Conservation (phyloP, 202 grass and related monocot genomes). For the Eragrostis tef region DNA sequence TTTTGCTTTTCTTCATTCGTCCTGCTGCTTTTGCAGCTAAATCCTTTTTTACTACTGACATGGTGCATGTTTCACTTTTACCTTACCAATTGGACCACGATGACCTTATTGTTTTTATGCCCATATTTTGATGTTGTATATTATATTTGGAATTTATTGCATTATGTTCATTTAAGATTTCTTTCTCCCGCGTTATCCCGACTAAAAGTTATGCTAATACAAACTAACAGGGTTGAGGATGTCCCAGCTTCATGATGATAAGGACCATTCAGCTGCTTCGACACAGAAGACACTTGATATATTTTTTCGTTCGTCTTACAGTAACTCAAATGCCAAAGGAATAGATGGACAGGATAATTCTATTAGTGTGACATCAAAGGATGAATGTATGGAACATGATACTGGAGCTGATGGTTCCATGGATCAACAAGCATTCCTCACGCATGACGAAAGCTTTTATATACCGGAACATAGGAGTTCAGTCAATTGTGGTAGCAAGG, state of each 20-base stretch:
- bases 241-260: conserved; percentile 82
- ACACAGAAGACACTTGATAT: conserved; percentile 77
- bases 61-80: conserved; percentile 43
- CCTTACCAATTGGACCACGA: conserved; percentile 30
- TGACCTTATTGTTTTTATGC: conserved; percentile 21
- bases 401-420: conserved; percentile 24
- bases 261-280: conserved; percentile 53
- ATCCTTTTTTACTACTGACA: conserved; percentile 3
- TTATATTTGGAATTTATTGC: not conserved
- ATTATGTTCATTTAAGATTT: not conserved
- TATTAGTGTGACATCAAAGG: conserved; percentile 31
- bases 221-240: conserved; percentile 71
- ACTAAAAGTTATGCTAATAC: conserved; percentile 30
- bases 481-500: conserved; percentile 13
- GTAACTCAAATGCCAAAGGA: conserved; percentile 35
- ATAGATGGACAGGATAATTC: conserved; percentile 11
- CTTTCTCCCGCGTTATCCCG: conserved; percentile 4
- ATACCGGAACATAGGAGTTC: conserved; percentile 52
- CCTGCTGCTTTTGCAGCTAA: conserved; percentile 23
- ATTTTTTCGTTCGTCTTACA: conserved; percentile 52
- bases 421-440: conserved; percentile 42
- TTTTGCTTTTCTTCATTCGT: conserved; percentile 22
- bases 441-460: conserved; percentile 39
- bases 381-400: conserved; percentile 40
- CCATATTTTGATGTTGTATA: conserved; percentile 12